Conservation (phyloP, 148 eudicot genomes). For the Selenicereus undatus region DNA sequence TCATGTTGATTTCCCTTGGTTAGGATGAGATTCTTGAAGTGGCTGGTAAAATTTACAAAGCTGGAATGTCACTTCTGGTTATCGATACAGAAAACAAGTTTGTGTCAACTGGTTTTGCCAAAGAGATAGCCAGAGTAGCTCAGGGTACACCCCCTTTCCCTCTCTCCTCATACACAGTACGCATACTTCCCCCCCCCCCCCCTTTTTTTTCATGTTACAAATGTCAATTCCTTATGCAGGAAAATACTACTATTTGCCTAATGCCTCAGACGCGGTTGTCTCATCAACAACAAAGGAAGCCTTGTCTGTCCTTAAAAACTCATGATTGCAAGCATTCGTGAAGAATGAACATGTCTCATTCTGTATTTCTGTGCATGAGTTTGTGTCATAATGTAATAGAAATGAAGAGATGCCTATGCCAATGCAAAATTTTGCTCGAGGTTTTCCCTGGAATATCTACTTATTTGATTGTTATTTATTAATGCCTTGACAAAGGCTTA, state of each 20-base stretch:
- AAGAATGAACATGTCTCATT: not conserved
- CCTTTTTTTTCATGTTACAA: not conserved
- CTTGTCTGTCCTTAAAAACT: conserved; percentile 70
- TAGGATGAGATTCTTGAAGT: conserved; percentile 99
- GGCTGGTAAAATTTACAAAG: conserved; percentile 87
- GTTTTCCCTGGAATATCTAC: not conserved
- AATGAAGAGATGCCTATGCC: not conserved
- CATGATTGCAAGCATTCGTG: conserved; percentile 30
- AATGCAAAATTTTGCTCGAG: conserved; percentile 11
- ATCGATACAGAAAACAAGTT: conserved; percentile 98
- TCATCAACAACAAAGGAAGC: conserved; percentile 90
- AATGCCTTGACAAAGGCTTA: not conserved
- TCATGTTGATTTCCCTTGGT: conserved; percentile 8
- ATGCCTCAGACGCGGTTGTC: conserved; percentile 97
- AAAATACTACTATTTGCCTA: conserved; percentile 94
- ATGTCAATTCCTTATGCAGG: conserved; percentile 44
- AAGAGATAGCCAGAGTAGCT: conserved; percentile 94
- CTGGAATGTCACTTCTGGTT: conserved; percentile 96
- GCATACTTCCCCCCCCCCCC: not conserved
- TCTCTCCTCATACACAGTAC: not conserved
- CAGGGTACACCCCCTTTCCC: conserved; percentile 48
- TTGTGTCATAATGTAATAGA: conserved; percentile 4
- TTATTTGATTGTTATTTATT: not conserved
- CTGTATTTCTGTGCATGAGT: not conserved
- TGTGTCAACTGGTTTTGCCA: conserved; percentile 96